Evolutionary conservation across 441 rosid species (phyloP), one percentile per base, ranked within the genome.

Genomic region (Pelargonium myrrhifolium): DNA sequence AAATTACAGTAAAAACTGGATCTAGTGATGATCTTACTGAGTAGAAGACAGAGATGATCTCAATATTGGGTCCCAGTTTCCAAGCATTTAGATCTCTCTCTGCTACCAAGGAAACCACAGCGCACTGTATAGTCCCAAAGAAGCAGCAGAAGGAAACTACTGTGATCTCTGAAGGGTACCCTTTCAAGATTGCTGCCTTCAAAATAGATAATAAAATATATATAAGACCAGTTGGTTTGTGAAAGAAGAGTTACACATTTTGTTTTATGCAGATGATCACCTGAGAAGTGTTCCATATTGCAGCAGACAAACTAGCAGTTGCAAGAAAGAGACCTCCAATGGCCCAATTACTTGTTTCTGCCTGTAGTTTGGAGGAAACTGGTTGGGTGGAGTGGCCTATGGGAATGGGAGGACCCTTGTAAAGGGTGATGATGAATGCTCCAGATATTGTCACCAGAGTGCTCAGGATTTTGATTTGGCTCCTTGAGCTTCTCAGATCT

Each of bases 201-300:
- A 62, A 42, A 64, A 61, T 8, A 65, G 21, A 15, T 58, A 35
- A 58, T 51, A 43, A 7, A 18, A 8, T 3, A 49, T 53, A 15
- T 9, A 17, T 22, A 40, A 63, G 40, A 37, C 11, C n/a, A 9
- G 8, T 3, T 9, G 42, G 1, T n/a, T 35, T 22, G 26, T 5
- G 6, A 11, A 42, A 0, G 55, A 45, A 0, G 26, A 26, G 10
- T 24, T 26, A 21, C 4, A 6, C 14, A 3, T 42, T 20, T 73
- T 5, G 55, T 47, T 24, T 2, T 24, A 6, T 2, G 6, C 55
- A 14, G n/a, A n/a, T n/a, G n/a, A 14, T 47, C 55, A 87, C 93
- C 93, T 83, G 89, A 77, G 84, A 85, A 66, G 84, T 88, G 81
- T 88, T 81, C 93, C 93, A 88, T 35, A 88, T 70, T 8, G 93